These are phyloP conservation scores for Citrullus amarus DNA, from an alignment of 306 rosid species.

Conservation along the genomic window DNA sequence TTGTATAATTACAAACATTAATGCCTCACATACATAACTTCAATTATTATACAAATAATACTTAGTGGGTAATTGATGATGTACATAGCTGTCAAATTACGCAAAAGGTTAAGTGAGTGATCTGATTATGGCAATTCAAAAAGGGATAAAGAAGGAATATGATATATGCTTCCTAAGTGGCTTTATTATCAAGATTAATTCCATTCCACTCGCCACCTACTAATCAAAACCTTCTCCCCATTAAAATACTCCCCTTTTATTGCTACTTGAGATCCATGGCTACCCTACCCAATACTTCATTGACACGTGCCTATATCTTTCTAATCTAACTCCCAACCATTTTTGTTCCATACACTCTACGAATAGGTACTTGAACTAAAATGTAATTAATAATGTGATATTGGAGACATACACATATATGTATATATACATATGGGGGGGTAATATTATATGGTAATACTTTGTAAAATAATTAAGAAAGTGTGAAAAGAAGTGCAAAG, in stretches of 20 bases:
- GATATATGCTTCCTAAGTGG: background rate
- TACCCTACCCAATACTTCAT: background rate
- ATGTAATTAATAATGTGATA: background rate
- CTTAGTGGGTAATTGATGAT: background rate
- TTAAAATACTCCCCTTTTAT: background rate
- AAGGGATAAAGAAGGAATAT: background rate
- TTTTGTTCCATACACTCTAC: background rate
- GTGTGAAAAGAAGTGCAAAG: background rate
- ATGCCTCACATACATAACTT: background rate
- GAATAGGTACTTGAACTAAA: too few relatives aligned
- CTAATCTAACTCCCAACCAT: background rate
- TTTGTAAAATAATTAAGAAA: background rate
- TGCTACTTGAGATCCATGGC: background rate
- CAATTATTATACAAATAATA: background rate
- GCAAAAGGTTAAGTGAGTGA: background rate
- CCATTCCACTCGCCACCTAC: background rate
- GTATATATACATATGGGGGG: background rate
- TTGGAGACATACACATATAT: background rate
- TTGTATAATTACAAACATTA: background rate
- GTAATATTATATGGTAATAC: background rate
- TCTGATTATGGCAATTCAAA: background rate
- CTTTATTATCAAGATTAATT: background rate
- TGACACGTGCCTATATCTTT: background rate
- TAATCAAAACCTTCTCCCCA: background rate
- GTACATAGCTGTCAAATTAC: conserved; percentile 2